Base-by-base conservation (phyloP, 2,329 filamentous ascomycete genomes). In the Venturiaceae sp. region DNA sequence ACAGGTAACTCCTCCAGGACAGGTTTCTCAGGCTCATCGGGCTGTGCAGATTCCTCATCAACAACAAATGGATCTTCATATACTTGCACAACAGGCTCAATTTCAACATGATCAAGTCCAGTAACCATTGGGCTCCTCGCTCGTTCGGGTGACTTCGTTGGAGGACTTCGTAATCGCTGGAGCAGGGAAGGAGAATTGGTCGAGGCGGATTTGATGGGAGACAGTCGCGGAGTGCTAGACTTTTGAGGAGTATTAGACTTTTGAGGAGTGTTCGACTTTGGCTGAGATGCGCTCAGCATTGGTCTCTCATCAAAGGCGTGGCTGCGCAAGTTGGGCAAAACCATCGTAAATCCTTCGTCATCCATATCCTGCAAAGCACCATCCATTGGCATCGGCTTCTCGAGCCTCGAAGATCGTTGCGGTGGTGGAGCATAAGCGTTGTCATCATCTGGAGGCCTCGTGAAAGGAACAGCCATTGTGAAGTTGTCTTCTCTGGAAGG, bases 1-100 rank as follows among this genome's bases (percentile, higher is more conserved):
- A 78, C 68, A 3, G 77, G 75, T 3, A 81, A 68, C 63, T 81
- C 78, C 57, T 76, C 75, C 11, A 81, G 73, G 3, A 80, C 77
- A 13, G 72, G 68, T 56, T 74, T 74, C 53, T 73, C 69, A 11
- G 66, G 64, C 26, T 73, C 69, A 28, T 62, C 62, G 5, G 63
- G 61, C 37, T 62, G 58, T 34, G 60, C 75, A 23, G 63, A 57
- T 26, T 66, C 65, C 44, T 69, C 68, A 37, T 72, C 71, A 41
- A 70, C 71, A 37, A 71, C 73, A 57, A 77, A 76, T 1, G 78
- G 78, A 61, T 81, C 79, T 66, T 82, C 80, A 62, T 79, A 80
- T 30, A 80, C 77, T 56, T 76, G 75, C 3, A 80, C 75, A 57
- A 74, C 74, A 50, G 57, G 46, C 44, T 58, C 57, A 26, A 16